phyloP scores from a whole-genome alignment of 208 protist species.

The Leptomonas pyrrhocoris region DNA sequence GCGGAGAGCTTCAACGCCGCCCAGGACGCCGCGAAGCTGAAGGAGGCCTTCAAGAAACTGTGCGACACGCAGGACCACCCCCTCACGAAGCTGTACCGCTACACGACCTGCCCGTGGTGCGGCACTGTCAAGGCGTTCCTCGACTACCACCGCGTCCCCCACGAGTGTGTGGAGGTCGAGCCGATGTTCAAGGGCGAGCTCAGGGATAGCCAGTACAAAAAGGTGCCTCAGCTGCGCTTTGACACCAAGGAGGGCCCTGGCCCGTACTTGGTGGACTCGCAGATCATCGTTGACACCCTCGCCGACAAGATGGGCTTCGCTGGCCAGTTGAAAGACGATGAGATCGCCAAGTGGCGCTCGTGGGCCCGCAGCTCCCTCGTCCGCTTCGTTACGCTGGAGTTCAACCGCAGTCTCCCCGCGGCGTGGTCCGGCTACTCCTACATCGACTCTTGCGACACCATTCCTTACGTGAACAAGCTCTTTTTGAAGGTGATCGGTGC shows the following conservation, averaged over 20 bases:
- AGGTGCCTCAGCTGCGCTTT: conserved; percentile 90
- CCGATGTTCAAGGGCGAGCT: conserved; percentile 91
- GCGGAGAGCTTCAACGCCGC: conserved; percentile 79
- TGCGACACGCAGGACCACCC: conserved; percentile 43
- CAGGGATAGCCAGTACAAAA: conserved; percentile 77
- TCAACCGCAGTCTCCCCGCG: conserved; percentile 74
- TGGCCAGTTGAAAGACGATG: conserved; percentile 66
- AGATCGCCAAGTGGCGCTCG: conserved; percentile 75
- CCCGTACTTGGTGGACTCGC: conserved; percentile 81
- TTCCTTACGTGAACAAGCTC: conserved; percentile 86
- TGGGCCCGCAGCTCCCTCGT: conserved; percentile 86
- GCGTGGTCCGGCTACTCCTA: conserved; percentile 88
- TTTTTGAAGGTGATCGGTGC: conserved; percentile 90
- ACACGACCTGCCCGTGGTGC: conserved; percentile 92
- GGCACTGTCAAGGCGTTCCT: conserved; percentile 88
- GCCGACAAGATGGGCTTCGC: conserved; percentile 58
- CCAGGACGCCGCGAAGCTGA: conserved; percentile 63
- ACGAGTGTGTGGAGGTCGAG: conserved; percentile 89
- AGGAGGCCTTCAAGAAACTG: conserved; percentile 55
- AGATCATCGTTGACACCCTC: conserved; percentile 82
- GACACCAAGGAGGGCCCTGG: conserved; percentile 45
- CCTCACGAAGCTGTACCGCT: conserved; percentile 73
- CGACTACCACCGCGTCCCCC: conserved; percentile 75
- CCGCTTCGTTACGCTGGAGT: conserved; percentile 84
- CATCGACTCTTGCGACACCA: conserved; percentile 88